Evolutionary conservation across 169 alveolate genomes (phyloP), one percentile per base, ranked within the genome.

Genomic region (Cryptosporidium andersoni): DNA sequence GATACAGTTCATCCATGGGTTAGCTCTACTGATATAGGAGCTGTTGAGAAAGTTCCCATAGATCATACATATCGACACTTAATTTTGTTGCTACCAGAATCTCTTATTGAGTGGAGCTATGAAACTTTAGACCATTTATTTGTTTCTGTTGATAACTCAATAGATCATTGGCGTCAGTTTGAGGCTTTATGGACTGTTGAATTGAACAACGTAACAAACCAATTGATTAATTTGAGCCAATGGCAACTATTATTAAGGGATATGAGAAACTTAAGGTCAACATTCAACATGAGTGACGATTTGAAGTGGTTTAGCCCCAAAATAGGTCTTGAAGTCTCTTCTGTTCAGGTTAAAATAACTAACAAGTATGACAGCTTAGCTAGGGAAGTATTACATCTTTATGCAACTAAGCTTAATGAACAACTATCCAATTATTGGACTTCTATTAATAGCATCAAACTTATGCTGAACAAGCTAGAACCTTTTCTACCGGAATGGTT

Each of bases 101-200:
- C 65, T 6, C 16, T 66, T 1, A 39, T 66, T 53, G 81, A 66
- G 4, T 66, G 65, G 81, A 52, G 81, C 6, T 66, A 66, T 8
- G 55, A 52, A 53, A 53, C 66, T 25, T 52, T 66, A 8, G 81
- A 66, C 14, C 55, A 55, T 7, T 48, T 66, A 2, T 62, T 63
- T 60, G 4, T 34, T 25, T 80, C 88, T 1, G 49, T 52, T 36
- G 48, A 47, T 9, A 92, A 89, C 64, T 97, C 96, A 65, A 98
- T 94, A 40, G 90, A 94, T 11, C 93, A 97, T 43, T 97, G 99
- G 99, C 89, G 94, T 67, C 95, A 96, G 89, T 97, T 96, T 89
- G 96, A 97, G 88, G 95, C 98, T 6, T 88, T 98, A 14, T 98
- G 99, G 99, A 96, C 95, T 81, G 94, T 97, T 64, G 97, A 95